Evolutionary conservation across 1,139 yeast genomes (phyloP).

Genomic region (Candida freyschussii): DNA sequence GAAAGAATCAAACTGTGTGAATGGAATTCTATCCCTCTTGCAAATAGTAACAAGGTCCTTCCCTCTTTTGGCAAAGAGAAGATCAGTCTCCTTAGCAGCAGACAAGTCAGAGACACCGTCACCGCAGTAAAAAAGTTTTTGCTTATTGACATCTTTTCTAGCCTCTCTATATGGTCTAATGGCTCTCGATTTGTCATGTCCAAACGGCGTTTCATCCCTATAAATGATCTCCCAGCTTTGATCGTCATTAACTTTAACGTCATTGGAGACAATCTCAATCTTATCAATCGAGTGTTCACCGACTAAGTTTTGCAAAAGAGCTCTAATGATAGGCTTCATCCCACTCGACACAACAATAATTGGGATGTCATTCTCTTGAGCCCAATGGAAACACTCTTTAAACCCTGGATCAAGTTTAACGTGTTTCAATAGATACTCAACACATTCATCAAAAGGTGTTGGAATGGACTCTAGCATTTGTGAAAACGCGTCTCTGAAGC

Average conservation of each 20-base stretch:
- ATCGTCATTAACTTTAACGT: slow-evolving; percentile 52
- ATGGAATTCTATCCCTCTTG: slow-evolving; percentile 73
- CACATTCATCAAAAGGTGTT: slow-evolving; percentile 78
- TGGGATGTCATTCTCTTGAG: slow-evolving; percentile 64
- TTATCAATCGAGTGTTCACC: slow-evolving; percentile 70
- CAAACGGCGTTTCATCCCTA: slow-evolving; percentile 81
- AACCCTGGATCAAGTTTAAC: slow-evolving; percentile 89
- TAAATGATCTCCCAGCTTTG: slow-evolving; percentile 79
- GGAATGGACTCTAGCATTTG: slow-evolving; percentile 77
- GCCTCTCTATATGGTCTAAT: slow-evolving; percentile 61
- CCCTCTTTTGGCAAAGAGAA: slow-evolving; percentile 89
- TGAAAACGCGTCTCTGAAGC: slow-evolving; percentile 79
- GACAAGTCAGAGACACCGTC: slow-evolving; percentile 95
- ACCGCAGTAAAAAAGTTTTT: slow-evolving; percentile 81
- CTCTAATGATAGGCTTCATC: slow-evolving; percentile 85
- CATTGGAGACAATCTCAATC: slow-evolving; percentile 81
- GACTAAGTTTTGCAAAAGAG: slow-evolving; percentile 65
- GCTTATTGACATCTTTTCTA: slow-evolving; percentile 32
- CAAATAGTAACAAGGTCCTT: slow-evolving; percentile 86
- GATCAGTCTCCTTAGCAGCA: slow-evolving; percentile 93
- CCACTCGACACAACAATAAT: slow-evolving; percentile 82
- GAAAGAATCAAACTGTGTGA: slow-evolving; percentile 74
- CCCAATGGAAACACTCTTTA: slow-evolving; percentile 75
- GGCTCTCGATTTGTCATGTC: slow-evolving; percentile 89
- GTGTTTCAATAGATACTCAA: slow-evolving; percentile 55